Evolutionary conservation across 805 yeast species (phyloP).

Genomic region (Candida hungchunana): DNA sequence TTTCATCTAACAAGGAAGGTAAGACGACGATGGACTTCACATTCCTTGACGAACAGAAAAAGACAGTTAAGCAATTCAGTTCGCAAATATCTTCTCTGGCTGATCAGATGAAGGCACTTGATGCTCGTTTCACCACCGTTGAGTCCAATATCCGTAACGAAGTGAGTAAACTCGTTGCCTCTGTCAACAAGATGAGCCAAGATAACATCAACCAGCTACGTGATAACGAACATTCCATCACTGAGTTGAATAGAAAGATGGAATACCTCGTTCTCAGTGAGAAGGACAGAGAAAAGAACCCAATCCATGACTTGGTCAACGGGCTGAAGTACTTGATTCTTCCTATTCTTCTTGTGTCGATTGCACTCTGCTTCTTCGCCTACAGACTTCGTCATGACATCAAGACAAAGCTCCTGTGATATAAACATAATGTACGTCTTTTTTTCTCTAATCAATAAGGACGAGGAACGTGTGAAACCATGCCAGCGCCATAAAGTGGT

Average conservation of each 20-base stretch:
- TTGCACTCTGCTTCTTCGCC: constrained; percentile 41
- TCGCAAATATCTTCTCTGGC: background rate
- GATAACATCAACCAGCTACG: constrained; percentile 23
- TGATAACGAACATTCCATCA: constrained; percentile 22
- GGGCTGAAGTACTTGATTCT: constrained; percentile 26
- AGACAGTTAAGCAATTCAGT: constrained; percentile 12
- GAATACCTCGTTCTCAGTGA: constrained; percentile 23
- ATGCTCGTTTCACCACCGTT: background rate
- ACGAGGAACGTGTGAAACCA: constrained; percentile 1
- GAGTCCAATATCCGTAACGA: constrained; percentile 5
- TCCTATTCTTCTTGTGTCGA: constrained; percentile 22
- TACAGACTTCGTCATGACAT: constrained; percentile 57
- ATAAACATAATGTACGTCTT: too few species aligned
- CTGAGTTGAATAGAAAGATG: constrained; percentile 17
- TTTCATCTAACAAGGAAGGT: constrained; percentile 8
- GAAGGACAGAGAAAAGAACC: constrained; percentile 21
- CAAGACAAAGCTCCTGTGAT: constrained; percentile 52
- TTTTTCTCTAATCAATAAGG: constrained; percentile 1
- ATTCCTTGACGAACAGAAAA: constrained; percentile 18
- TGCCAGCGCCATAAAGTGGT: background rate
- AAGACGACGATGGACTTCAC: constrained; percentile 21
- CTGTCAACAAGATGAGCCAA: constrained; percentile 18
- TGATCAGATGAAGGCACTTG: background rate
- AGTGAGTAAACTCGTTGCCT: constrained; percentile 3
- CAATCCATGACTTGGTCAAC: constrained; percentile 23